Evolutionary conservation across 2,329 filamentous ascomycete species (phyloP), one percentile per base, ranked within the genome.

Genomic region (Piedraia hortae): DNA sequence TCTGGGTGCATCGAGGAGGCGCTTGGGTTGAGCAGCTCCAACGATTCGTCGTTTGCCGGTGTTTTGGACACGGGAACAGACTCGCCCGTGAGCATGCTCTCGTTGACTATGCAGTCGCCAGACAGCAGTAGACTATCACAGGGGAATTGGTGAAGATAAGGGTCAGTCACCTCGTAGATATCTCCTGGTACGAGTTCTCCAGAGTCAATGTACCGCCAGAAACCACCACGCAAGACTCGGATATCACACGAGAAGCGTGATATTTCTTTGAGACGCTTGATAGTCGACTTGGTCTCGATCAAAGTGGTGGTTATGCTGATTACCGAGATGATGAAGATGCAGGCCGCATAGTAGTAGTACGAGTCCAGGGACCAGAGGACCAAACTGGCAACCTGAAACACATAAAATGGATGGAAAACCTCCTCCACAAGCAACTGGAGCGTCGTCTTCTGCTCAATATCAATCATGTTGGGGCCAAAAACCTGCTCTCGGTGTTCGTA

Each of bases 61-160:
- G 67, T 56, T 45, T 97, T 97, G 2, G 80, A 90, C 1, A 97
- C 82, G 2, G 85, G 88, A 4, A 97, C 80, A 18, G 85, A 93
- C 52, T 97, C 85, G 26, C 82, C 64, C 17, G 85, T 97, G 16
- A 97, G 61, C 85, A 97, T 97, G 48, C 85, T 93, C 47, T 97
- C 85, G 38, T 97, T 97, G 32, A 97, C 80, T 30, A 97, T 93
- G 38, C 80, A 91, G 46, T 97, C 88, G 18, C 85, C 88, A 23
- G 74, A 75, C 0, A 97, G 56, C 4, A 97, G 51, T 15, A 97
- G 51, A 43, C 82, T 89, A 44, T 97, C 85, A 37, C 75, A 85
- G 1, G 85, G 85, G 29, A 93, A 72, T 34, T 89, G 74, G 3
- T 62, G 62, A 12, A 97, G 53, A 9, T 69, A 77, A 2, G 85